A percentile compares a stretch with the other conserved stretches of the same genome.
Evolutionary conservation across 495 filamentous ascomycete genomes (phyloP).

Genomic region (Hapsidospora chrysogenum): DNA sequence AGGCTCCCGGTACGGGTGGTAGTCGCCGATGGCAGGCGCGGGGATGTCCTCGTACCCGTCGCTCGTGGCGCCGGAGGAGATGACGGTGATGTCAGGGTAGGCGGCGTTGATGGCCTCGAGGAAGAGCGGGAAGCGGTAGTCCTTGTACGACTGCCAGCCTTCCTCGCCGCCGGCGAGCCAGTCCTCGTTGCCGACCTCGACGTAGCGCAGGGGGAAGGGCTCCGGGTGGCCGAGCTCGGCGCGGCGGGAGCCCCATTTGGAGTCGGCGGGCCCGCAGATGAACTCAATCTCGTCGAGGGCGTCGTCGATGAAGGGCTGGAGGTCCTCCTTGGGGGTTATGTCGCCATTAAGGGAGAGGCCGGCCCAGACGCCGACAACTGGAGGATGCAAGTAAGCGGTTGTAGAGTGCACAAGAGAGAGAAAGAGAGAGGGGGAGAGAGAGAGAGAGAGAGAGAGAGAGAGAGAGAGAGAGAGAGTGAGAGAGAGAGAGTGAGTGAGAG

Average conservation of each 20-base stretch:
- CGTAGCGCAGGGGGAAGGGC: constrained; percentile 39
- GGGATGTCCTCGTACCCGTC: constrained; percentile 20
- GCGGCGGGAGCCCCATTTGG: constrained; percentile 39
- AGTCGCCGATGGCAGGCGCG: constrained; percentile 24
- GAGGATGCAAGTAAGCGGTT: not conserved
- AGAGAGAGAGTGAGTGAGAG: too few relatives aligned
- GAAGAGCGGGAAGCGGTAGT: constrained; percentile 40
- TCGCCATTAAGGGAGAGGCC: constrained; percentile 45
- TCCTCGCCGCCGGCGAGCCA: constrained; percentile 17
- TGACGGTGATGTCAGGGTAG: constrained; percentile 46
- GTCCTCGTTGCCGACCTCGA: constrained; percentile 55
- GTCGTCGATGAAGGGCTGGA: constrained; percentile 35
- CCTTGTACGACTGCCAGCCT: constrained; percentile 16
- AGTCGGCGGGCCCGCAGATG: constrained; percentile 34
- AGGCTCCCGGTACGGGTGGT: constrained; percentile 19
- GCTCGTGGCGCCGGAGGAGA: constrained; percentile 29
- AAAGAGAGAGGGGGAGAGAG: too few relatives aligned
- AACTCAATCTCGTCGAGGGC: constrained; percentile 55
- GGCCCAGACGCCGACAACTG: constrained; percentile 38
- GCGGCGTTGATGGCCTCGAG: constrained; percentile 35
- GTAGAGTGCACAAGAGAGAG: not conserved
- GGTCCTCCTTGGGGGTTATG: constrained; percentile 18
- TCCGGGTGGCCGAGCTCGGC: constrained; percentile 37
- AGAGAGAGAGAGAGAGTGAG: too few relatives aligned
- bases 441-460: too few relatives aligned